A percentile compares a stretch with the other conserved stretches of the same genome.
Evolutionary conservation across 1,284 basidiomycete genomes (phyloP).

Genomic region (Boletellus dicymbophilus): DNA sequence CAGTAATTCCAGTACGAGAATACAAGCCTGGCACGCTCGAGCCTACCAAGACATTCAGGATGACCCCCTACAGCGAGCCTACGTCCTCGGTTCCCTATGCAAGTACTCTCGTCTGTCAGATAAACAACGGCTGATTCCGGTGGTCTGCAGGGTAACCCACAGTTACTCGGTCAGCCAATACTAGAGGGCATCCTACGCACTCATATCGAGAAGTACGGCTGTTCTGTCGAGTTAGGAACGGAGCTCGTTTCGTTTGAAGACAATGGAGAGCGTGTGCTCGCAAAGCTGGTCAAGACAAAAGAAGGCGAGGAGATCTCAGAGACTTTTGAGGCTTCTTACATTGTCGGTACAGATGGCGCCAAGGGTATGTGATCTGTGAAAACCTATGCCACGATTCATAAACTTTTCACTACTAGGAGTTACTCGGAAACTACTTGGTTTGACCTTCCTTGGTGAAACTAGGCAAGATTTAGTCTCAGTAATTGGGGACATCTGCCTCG

Average conservation of each 20-base stretch:
- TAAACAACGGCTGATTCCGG: neutral
- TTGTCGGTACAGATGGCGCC: conserved; percentile 44
- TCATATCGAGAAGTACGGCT: conserved; percentile 28
- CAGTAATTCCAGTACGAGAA: conserved; percentile 4
- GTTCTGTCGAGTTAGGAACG: conserved; percentile 33
- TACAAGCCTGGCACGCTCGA: conserved; percentile 25
- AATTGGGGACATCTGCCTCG: conserved; percentile 41
- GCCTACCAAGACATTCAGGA: conserved; percentile 8
- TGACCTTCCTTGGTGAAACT: conserved; percentile 48
- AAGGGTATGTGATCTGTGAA: neutral
- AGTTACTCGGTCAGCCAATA: conserved; percentile 33
- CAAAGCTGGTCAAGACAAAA: conserved; percentile 22
- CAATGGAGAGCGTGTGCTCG: conserved; percentile 23
- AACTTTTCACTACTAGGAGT: conserved; percentile 8
- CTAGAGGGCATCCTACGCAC: conserved; percentile 34
- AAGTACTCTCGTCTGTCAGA: neutral
- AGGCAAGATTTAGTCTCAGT: conserved; percentile 34
- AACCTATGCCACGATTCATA: neutral
- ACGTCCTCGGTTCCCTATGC: conserved; percentile 31
- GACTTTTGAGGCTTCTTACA: conserved; percentile 27
- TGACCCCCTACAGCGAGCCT: conserved; percentile 12
- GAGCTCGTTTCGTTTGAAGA: conserved; percentile 38
- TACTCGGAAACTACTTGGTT: conserved; percentile 44
- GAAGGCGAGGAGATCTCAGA: conserved; percentile 14
- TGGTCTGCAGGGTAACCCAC: conserved; percentile 8